Base-by-base conservation (phyloP, 2,329 filamentous ascomycete species). In the Sporothrix inflata region DNA sequence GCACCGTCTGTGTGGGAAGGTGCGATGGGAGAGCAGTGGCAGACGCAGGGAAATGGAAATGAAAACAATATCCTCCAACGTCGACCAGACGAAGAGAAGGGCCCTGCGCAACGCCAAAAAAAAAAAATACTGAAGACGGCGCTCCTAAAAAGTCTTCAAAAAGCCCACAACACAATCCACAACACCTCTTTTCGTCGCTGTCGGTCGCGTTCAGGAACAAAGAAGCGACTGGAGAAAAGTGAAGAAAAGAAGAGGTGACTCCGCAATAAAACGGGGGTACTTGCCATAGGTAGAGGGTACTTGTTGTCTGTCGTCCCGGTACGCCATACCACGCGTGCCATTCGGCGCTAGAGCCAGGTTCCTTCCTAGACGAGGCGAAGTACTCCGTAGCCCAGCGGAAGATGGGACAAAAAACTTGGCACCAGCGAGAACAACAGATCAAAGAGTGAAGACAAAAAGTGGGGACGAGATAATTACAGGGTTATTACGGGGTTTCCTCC, bases 381-480 rank as follows among this genome's bases (percentile, higher is more conserved):
- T 70, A 70, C 8, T 27, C 55, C 4, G 68, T 70, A 70, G 8
- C 42, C 55, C 4, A 24, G 55, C 11, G 38, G 38, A 27, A 38
- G 27, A 51, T 49, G 21, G 63, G 19, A 34, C 45, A 34, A 51
- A 67, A 14, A 21, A 51, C 53, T 61, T 38, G 68, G 16, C 40
- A 51, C 16, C 12, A 24, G 7, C 14, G 12, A 21, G 14, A 51
- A 49, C n/a, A n/a, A n/a, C n/a, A n/a, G n/a, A n/a, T n/a, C n/a
- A n/a, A n/a, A n/a, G n/a, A 63, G 34, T n/a, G 16, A 60, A 16
- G 7, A 61, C 9, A 45, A 65, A 65, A 53, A 71, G 55, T 53
- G 69, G 69, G 8, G 12, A 71, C 3, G 14, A 14, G 6, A 65
- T 53, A 71, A 71, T 71, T 71, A 55, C 69, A 71, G 69, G 69